Evolutionary conservation across 257 asterid genomes (phyloP), one percentile per base, ranked within the genome.

Genomic region (Sherardia arvensis): DNA sequence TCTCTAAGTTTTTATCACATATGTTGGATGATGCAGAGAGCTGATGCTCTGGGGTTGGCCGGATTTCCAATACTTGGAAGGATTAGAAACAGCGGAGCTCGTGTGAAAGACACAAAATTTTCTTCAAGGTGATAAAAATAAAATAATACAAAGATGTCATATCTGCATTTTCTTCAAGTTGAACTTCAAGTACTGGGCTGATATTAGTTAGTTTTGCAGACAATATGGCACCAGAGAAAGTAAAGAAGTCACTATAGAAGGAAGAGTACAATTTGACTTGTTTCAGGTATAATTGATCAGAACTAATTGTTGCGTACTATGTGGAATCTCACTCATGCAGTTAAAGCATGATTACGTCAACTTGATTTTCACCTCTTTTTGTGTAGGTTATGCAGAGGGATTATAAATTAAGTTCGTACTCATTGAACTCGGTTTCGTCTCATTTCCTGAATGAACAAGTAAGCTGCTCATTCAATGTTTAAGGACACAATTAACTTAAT

Each of bases 391-490:
- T 93, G 84, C 99, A 90, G 74, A 90, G 97, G 83, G 97, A 93
- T 74, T 69, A 90, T 81, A 93, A 93, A 73, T 73, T 93, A 65
- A 93, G 99, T 73, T 93, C 99, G 18, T 93, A 93, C 75, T 93
- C 99, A 4, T 76, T 93, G 54, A 93, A 93, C 81, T 87, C 97
- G 56, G 99, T 93, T 66, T 93, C 99, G 55, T 87, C 99, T 21
- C 99, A 87, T 88, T 93, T 93, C 78, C 96, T 93, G 63, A 87
- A 85, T 66, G 99, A 93, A 77, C 99, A 92, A 87, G 99, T 85
- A 74, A 64, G 76, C 14, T 15, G 36, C 9, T 20, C 51, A 8
- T 25, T n/a, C 55, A 40, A 8, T 14, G 23, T 62, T 23, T 36
- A 23, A 36, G 53, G 53, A 23, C 34, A 14, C 54, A 40, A 23